Percentiles rank a stretch among this genome's conserved stretches.
These are phyloP conservation scores for Pseudopithomyces chartarum DNA, from an alignment of 2,329 filamentous ascomycete genomes.

Conservation along the genomic window DNA sequence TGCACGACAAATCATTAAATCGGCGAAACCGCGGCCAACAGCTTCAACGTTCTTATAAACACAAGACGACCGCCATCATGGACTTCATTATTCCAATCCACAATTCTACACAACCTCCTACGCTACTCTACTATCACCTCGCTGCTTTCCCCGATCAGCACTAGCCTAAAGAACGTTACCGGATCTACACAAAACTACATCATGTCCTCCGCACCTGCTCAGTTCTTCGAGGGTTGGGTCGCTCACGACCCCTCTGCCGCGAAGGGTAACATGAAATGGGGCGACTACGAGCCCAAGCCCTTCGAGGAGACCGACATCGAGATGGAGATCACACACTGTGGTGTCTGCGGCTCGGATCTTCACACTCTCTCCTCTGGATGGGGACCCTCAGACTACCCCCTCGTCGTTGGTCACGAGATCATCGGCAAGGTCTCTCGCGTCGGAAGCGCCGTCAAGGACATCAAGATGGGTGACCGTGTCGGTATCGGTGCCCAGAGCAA, in stretches of 20 bases:
- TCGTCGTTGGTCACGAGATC: slow-evolving; percentile 49
- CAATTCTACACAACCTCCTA: neutral
- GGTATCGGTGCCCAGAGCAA: slow-evolving; percentile 57
- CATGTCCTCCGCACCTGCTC: slow-evolving; percentile 4
- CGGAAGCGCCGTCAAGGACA: slow-evolving; percentile 49
- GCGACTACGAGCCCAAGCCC: slow-evolving; percentile 49
- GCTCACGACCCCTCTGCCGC: slow-evolving; percentile 55
- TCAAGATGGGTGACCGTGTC: slow-evolving; percentile 66
- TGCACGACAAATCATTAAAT: neutral
- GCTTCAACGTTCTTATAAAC: neutral
- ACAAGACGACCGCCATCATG: neutral
- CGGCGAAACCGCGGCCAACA: neutral
- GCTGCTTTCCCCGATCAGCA: neutral
- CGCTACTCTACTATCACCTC: neutral
- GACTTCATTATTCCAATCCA: neutral
- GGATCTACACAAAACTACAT: neutral
- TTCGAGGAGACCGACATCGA: slow-evolving; percentile 69
- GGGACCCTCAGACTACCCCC: slow-evolving; percentile 57
- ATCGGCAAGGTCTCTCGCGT: slow-evolving; percentile 45
- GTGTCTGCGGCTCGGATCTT: slow-evolving; percentile 43
- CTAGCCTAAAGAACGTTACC: neutral
- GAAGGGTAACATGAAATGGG: slow-evolving; percentile 62
- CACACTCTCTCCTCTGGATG: slow-evolving; percentile 48
- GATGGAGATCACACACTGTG: slow-evolving; percentile 47
- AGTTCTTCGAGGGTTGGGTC: slow-evolving; percentile 60